Base-by-base conservation (phyloP, 306 rosid genomes). In the Senna tora region DNA sequence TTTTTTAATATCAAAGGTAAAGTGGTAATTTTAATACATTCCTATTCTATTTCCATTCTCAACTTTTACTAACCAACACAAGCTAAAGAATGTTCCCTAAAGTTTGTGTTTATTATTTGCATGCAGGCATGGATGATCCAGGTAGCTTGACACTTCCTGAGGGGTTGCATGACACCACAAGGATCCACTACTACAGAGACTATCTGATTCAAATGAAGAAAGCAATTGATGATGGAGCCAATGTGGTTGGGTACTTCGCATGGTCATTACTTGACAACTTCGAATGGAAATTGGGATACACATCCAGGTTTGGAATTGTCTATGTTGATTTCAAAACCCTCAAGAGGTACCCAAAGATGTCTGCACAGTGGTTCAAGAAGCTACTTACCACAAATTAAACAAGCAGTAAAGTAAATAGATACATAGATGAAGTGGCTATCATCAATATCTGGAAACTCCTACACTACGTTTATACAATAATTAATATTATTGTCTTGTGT, bases 211-310 rank as follows among this genome's bases (percentile, higher is more conserved):
- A 85, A 22, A 59, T 85, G 49, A 87, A 87, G 83, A 85, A 71
- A 75, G 92, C 89, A 25, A 71, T 71, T 1, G 85, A 81, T 28
- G 84, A 85, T 6, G 88, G 89, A 52, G 88, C 86, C 54, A 83
- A 85, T 39, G 76, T 83, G 33, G 17, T 71, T 10, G 92, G 89
- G 38, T 87, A 87, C 75, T 87, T 85, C 21, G 88, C 92, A 5
- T 81, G 89, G 92, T 87, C 92, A 14, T 76, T 85, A 74, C 83
- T 87, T 0, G 92, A 87, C 69, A 87, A 87, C 83, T 85, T 83
- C 7, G 92, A 87, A 67, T 85, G 92, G 92, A 76, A 80, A 64
- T 83, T 54, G 49, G 92, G 89, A 21, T 85, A 85, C 83, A 85
- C 86, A 10, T 87, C 88, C 5, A 83, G 92, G 60, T 87, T 85